Percentiles rank a stretch among this genome's conserved stretches.
phyloP scores from a whole-genome alignment of 1,284 basidiomycete species.

The Cryptococcus maquisensis region DNA sequence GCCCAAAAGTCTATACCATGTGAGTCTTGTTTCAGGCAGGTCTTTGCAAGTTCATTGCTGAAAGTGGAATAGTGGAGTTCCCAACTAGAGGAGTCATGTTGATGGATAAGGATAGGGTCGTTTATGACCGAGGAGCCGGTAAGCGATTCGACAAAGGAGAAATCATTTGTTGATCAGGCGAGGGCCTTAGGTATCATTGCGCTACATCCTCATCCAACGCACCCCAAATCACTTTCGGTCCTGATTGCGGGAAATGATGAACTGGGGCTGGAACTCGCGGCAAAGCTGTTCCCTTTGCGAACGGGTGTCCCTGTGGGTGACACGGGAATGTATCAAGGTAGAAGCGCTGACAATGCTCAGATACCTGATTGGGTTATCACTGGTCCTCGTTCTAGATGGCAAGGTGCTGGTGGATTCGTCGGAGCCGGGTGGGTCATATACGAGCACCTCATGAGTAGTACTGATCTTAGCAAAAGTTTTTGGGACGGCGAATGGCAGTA shows the following conservation, averaged over 20 bases:
- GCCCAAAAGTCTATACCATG: slow-evolving; percentile 25
- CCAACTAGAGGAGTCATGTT: slow-evolving; percentile 27
- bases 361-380: slow-evolving; percentile 69
- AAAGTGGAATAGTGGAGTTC: slow-evolving; percentile 36
- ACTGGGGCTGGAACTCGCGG: slow-evolving; percentile 60
- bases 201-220: slow-evolving; percentile 62
- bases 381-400: slow-evolving; percentile 53
- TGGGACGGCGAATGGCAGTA: slow-evolving; percentile 36
- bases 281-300: slow-evolving; percentile 70
- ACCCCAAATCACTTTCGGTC: slow-evolving; percentile 50
- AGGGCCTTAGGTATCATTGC: slow-evolving; percentile 57
- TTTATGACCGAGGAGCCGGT: slow-evolving; percentile 42
- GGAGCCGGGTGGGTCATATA: slow-evolving; percentile 51
- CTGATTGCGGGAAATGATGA: slow-evolving; percentile 60
- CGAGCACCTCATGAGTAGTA: neutral
- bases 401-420: slow-evolving; percentile 65
- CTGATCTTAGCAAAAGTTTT: slow-evolving; percentile 18
- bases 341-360: slow-evolving; percentile 4
- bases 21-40: slow-evolving; percentile 13
- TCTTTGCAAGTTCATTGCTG: neutral
- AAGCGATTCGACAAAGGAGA: slow-evolving; percentile 1
- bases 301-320: slow-evolving; percentile 58
- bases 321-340: neutral
- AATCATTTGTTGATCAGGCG: slow-evolving; percentile 15
- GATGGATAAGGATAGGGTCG: slow-evolving; percentile 20